Percentiles rank a stretch among this genome's conserved stretches.
These are phyloP conservation scores for Pythium chondricola DNA, from an alignment of 352 stramenopile species.

Conservation along the genomic window DNA sequence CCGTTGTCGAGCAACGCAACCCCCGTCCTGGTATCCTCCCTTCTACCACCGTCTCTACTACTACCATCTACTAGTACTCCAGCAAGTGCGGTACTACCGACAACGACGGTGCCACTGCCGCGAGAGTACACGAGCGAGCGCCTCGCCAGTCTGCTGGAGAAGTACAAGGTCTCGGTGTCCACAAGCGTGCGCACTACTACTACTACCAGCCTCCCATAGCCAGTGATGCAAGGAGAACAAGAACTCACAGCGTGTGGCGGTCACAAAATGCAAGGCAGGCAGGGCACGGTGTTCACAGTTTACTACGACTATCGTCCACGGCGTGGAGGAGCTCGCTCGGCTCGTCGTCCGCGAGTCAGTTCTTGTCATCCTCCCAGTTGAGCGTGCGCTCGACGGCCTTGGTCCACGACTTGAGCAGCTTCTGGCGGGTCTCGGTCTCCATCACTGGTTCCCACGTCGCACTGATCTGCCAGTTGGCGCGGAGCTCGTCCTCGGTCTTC, in stretches of 20 bases:
- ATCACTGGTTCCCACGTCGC: slow-evolving; percentile 75
- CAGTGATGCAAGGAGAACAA: no score
- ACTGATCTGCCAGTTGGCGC: slow-evolving; percentile 73
- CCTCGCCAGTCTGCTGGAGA: slow-evolving; percentile 47
- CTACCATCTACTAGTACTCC: no score
- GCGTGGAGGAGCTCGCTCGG: no score
- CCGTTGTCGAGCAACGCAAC: neutral
- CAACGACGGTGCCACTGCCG: slow-evolving; percentile 4
- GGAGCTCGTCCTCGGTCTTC: slow-evolving; percentile 84
- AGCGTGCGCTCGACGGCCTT: slow-evolving; percentile 82
- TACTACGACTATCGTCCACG: slow-evolving; percentile 3
- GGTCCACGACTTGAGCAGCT: slow-evolving; percentile 70
- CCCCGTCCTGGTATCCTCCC: no score
- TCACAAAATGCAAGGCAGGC: no score
- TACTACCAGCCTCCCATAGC: no score
- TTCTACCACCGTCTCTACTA: no score
- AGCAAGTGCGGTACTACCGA: no score
- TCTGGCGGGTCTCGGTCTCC: slow-evolving; percentile 38
- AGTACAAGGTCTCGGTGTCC: slow-evolving; percentile 59
- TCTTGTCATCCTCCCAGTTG: slow-evolving; percentile 69
- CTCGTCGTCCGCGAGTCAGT: slow-evolving; percentile 11
- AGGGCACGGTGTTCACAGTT: neutral
- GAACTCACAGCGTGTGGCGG: no score
- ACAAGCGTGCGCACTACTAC: neutral
- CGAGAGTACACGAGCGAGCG: slow-evolving; percentile 56